Evolutionary conservation across 306 rosid species (phyloP).

Genomic region (Herpetospermum pedunculosum): DNA sequence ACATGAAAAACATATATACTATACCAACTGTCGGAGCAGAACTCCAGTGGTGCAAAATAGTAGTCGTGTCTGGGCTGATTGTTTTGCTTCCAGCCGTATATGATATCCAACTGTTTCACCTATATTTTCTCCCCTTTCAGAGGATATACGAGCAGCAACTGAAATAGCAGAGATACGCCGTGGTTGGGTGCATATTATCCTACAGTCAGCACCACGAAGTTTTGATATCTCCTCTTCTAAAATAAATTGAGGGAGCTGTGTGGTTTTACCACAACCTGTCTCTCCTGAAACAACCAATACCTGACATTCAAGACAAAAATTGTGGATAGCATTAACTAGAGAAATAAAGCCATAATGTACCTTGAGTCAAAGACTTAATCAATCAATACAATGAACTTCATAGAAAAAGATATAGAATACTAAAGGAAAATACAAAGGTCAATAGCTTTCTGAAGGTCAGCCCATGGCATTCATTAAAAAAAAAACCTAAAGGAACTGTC

Average conservation of each 20-base stretch:
- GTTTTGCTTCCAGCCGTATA: constrained; percentile 84
- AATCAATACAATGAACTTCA: neutral
- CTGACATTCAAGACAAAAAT: constrained; percentile 31
- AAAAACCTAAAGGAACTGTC: no score
- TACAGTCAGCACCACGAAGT: constrained; percentile 71
- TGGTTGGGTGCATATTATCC: constrained; percentile 91
- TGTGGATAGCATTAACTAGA: constrained; percentile 3
- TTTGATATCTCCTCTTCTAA: constrained; percentile 65
- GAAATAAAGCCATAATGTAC: neutral
- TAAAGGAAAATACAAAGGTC: neutral
- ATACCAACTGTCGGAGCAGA: constrained; percentile 82
- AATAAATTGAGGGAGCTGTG: constrained; percentile 88
- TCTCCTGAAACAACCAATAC: constrained; percentile 96
- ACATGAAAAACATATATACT: constrained; percentile 27
- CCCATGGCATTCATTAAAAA: no score
- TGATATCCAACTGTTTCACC: constrained; percentile 94
- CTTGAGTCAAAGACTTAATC: neutral
- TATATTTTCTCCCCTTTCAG: constrained; percentile 86
- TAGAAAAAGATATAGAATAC: neutral
- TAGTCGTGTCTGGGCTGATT: constrained; percentile 63
- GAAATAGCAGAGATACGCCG: constrained; percentile 97
- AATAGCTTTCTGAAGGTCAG: neutral
- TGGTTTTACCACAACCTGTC: constrained; percentile 98
- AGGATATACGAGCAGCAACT: constrained; percentile 81
- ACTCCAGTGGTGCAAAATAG: constrained; percentile 97